phyloP scores from a whole-genome alignment of 2,329 filamentous ascomycete genomes.

The Paraconiothyrium brasiliense region DNA sequence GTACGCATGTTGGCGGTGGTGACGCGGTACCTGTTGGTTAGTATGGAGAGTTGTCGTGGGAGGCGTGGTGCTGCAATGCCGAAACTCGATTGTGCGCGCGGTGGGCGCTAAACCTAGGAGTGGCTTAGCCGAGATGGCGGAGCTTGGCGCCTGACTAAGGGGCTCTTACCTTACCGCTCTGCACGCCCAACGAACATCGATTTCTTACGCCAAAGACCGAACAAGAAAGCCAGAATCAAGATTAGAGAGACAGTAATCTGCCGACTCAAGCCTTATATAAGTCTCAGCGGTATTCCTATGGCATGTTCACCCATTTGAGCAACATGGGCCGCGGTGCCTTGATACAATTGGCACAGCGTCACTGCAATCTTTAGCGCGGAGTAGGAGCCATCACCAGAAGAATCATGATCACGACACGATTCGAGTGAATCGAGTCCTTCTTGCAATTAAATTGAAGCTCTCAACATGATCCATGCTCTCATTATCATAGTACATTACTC shows the following conservation, averaged over 20 bases:
- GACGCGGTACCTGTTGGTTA: slow-evolving; percentile 51
- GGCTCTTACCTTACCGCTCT: background rate
- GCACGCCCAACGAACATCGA: no score
- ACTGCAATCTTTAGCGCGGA: background rate
- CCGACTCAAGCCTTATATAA: background rate
- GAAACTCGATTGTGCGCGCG: slow-evolving; percentile 27
- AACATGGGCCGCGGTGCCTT: background rate
- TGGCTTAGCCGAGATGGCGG: background rate
- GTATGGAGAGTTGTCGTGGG: slow-evolving; percentile 47
- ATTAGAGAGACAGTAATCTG: no score
- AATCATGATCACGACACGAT: background rate
- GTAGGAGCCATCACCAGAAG: background rate
- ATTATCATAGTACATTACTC: background rate
- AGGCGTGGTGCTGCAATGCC: slow-evolving; percentile 28
- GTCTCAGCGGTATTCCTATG: background rate
- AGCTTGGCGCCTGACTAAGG: slow-evolving; percentile 19
- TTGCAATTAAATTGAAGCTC: background rate
- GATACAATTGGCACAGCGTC: background rate
- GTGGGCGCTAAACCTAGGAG: slow-evolving; percentile 10
- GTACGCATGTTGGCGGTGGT: slow-evolving; percentile 72
- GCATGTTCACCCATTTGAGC: background rate
- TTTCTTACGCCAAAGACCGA: no score
- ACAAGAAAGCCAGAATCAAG: no score
- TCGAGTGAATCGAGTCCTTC: background rate
- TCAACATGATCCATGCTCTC: background rate